These are phyloP conservation scores for Arthonia radiata DNA, from an alignment of 495 filamentous ascomycete species.

Conservation along the genomic window DNA sequence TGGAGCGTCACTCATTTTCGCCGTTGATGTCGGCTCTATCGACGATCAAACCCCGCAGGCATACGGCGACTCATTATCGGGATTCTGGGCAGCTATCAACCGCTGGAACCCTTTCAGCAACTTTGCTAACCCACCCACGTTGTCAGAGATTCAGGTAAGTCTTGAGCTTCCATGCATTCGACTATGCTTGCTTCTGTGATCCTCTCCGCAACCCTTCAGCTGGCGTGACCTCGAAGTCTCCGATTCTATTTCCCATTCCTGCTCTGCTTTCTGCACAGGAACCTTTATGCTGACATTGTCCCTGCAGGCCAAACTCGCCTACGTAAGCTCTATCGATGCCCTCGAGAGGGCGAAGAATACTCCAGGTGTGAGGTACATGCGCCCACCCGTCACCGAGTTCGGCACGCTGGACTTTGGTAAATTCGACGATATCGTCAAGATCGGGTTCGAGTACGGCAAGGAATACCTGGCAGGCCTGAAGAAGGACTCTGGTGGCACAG, in stretches of 20 bases:
- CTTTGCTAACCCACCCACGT: constrained; percentile 71
- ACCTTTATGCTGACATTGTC: too few species aligned
- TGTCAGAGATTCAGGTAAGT: constrained; percentile 94
- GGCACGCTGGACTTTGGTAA: constrained; percentile 90
- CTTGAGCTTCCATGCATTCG: too few species aligned
- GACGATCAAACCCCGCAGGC: constrained; percentile 76
- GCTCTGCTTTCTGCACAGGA: too few species aligned
- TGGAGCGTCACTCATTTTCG: constrained; percentile 82
- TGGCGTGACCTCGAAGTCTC: too few species aligned
- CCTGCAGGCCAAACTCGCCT: constrained; percentile 79
- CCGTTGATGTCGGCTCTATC: constrained; percentile 75
- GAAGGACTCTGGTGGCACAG: constrained; percentile 30
- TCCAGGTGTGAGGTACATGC: constrained; percentile 78
- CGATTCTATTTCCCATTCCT: too few species aligned
- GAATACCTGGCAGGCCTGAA: constrained; percentile 47
- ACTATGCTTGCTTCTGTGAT: too few species aligned
- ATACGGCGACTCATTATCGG: constrained; percentile 86
- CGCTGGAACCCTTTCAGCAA: constrained; percentile 89
- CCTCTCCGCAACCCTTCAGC: too few species aligned
- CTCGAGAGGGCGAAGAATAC: constrained; percentile 76
- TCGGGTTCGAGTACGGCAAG: constrained; percentile 70
- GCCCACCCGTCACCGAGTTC: constrained; percentile 79
- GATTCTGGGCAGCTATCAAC: constrained; percentile 79
- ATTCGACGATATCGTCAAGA: constrained; percentile 85
- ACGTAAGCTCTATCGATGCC: constrained; percentile 80